Conservation (phyloP, 805 yeast genomes). For the Nematodospora valgi region DNA sequence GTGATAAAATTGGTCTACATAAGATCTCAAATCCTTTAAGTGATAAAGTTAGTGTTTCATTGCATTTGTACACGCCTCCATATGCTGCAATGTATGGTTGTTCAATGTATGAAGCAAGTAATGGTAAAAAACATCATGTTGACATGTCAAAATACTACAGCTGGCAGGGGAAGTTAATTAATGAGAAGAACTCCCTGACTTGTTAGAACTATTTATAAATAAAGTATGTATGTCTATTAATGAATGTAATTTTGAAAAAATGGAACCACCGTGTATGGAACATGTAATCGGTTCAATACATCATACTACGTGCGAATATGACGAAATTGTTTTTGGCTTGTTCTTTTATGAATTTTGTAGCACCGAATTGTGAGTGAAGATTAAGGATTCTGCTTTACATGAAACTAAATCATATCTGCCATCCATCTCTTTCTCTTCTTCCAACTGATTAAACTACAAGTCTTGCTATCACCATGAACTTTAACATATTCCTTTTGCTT, state of each 20-base stretch:
- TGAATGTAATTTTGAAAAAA: conserved; percentile 49
- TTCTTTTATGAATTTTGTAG: too few relatives aligned
- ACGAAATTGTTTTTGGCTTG: too few relatives aligned
- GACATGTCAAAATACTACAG: conserved; percentile 59
- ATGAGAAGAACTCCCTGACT: conserved; percentile 19
- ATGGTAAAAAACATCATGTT: conserved; percentile 52
- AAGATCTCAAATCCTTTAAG: conserved; percentile 49
- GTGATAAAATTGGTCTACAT: conserved; percentile 66
- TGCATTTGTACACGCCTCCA: conserved; percentile 77
- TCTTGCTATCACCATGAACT: conserved; percentile 43
- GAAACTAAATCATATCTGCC: conserved; percentile 44
- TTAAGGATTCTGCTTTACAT: conserved; percentile 70
- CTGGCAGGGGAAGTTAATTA: conserved; percentile 50
- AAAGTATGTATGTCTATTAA: not conserved
- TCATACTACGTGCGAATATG: conserved; percentile 61
- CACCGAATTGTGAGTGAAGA: conserved; percentile 68
- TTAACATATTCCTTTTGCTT: conserved; percentile 59
- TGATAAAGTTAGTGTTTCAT: conserved; percentile 49
- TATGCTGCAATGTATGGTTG: conserved; percentile 63
- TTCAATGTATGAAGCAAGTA: conserved; percentile 45
- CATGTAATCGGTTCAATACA: conserved; percentile 69
- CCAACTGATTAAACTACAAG: conserved; percentile 48
- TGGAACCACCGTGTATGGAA: conserved; percentile 67
- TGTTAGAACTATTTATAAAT: conserved; percentile 12
- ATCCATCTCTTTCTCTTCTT: conserved; percentile 24